Evolutionary conservation across 345 rosid genomes (phyloP), one percentile per base, ranked within the genome.

Genomic region (Euphorbia pulcherrima): DNA sequence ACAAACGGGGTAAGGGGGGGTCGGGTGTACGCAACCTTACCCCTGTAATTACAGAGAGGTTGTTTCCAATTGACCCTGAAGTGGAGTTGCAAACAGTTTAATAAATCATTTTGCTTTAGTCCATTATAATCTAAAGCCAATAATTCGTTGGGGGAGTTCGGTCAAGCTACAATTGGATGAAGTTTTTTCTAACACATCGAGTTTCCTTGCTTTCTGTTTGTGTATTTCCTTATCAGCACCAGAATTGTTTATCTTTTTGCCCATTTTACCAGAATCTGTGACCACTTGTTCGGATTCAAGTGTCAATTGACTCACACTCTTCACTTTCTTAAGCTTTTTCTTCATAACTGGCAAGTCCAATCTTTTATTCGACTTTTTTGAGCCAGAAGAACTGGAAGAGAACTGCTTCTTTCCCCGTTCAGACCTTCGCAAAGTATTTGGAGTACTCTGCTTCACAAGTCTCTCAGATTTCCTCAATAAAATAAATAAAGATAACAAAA

Each of bases 401-500:
- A 74, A 51, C 44, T 70, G 77, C 62, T 64, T 82, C 79, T 83
- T 85, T 59, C 84, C 80, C 83, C 84, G 83, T 72, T 69, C 71
- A 1, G 89, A 80, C 80, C 90, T 84, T 77, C 82, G 82, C 75
- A 84, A 67, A 46, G 90, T 78, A 78, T 77, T 73, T 2, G 67
- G 47, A 0, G 59, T 41, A 41, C 20, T 79, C 57, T 68, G 77
- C 77, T 81, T 83, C 81, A 82, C 86, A 40, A 64, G 48, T 68
- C 67, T 75, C 72, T 67, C 81, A 14, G 82, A 74, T 46, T 72
- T 80, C 76, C 66, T 76, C 41, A 68, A n/a, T n/a, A n/a, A n/a
- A n/a, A n/a, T n/a, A n/a, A n/a, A n/a, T n/a, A n/a, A n/a, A n/a
- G n/a, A n/a, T n/a, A n/a, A n/a, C n/a, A n/a, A n/a, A n/a, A n/a